Evolutionary conservation across 164 flowering plant species (phyloP).

Genomic region (Amborella trichopoda): DNA sequence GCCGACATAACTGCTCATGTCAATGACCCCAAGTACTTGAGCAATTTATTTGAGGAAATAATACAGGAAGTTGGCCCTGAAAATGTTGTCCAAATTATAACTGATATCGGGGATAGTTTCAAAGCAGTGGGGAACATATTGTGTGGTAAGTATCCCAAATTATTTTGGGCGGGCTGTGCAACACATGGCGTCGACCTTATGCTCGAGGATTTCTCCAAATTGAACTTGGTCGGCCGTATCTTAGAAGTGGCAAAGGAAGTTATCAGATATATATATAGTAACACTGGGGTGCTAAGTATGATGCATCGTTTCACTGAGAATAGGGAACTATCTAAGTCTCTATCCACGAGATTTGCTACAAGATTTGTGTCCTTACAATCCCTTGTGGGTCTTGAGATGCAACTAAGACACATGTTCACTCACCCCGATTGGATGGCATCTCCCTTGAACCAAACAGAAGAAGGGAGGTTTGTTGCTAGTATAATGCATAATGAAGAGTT

Average conservation of each 20-base stretch:
- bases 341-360: conserved; percentile 63
- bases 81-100: conserved; percentile 82
- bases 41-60: conserved; percentile 68
- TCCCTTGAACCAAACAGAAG: conserved; percentile 42
- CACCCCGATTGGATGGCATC: conserved; percentile 57
- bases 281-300: conserved; percentile 50
- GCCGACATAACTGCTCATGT: conserved; percentile 71
- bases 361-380: conserved; percentile 70
- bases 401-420: conserved; percentile 67
- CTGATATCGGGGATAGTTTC: conserved; percentile 52
- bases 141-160: conserved; percentile 48
- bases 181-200: conserved; percentile 72
- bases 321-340: conserved; percentile 58
- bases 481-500: conserved; percentile 70
- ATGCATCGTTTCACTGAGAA: conserved; percentile 79
- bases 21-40: conserved; percentile 58
- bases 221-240: conserved; percentile 81
- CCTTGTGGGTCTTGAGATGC: conserved; percentile 49
- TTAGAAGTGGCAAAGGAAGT: conserved; percentile 69
- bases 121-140: conserved; percentile 60
- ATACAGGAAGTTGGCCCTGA: conserved; percentile 85
- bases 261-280: conserved; percentile 71
- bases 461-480: conserved; percentile 37
- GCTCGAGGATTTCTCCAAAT: conserved; percentile 78
- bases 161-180: conserved; percentile 82